Conservation (phyloP, 148 eudicot species). For the Rhododendron kiyosumense region DNA sequence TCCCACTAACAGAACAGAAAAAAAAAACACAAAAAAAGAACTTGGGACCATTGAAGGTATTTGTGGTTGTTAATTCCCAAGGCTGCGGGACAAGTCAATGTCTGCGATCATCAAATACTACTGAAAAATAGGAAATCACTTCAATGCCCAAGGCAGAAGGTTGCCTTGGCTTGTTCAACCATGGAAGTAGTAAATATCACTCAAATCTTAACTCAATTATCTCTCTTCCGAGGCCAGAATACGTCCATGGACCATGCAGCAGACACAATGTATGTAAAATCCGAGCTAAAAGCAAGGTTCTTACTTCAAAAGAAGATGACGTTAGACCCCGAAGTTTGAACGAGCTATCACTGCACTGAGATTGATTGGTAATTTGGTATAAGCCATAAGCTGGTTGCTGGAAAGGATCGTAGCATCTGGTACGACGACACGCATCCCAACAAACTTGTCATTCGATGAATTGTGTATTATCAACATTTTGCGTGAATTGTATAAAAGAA, state of each 20-base stretch:
- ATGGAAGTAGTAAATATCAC: background rate
- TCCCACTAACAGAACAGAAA: background rate
- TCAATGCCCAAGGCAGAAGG: background rate
- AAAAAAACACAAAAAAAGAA: background rate
- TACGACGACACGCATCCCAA: background rate
- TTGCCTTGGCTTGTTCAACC: background rate
- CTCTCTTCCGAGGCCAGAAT: background rate
- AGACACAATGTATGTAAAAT: background rate
- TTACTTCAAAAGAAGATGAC: background rate
- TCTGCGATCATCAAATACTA: background rate
- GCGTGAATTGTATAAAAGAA: background rate
- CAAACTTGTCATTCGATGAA: background rate
- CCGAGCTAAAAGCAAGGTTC: background rate
- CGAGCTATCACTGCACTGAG: background rate
- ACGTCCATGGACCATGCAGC: background rate
- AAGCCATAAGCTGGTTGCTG: background rate
- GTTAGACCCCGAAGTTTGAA: background rate
- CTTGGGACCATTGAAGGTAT: background rate
- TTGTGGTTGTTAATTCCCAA: background rate
- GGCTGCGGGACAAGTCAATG: background rate
- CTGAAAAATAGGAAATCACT: background rate
- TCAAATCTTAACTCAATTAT: background rate
- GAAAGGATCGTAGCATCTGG: background rate
- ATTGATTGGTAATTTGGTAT: background rate
- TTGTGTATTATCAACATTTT: background rate